Evolutionary conservation across 148 eudicot species (phyloP).

Genomic region (Pharnaceum exiguum): DNA sequence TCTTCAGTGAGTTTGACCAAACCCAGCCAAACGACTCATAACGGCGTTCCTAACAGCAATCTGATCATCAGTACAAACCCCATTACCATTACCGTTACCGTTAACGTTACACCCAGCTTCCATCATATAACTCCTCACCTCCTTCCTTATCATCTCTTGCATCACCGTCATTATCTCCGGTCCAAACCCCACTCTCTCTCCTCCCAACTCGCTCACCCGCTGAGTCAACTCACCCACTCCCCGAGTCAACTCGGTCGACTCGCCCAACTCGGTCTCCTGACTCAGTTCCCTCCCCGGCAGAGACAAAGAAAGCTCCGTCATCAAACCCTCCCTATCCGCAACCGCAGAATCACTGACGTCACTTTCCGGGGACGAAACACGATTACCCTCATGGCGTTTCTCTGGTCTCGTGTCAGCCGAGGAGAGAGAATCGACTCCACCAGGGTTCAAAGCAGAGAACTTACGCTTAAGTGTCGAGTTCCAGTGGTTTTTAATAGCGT

Average conservation of each 20-base stretch:
- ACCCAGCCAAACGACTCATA: constrained; percentile 22
- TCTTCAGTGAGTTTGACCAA: constrained; percentile 1
- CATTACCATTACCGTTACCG: too few species aligned
- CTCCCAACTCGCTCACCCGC: not conserved
- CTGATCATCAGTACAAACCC: not conserved
- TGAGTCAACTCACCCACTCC: not conserved
- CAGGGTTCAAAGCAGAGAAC: constrained; percentile 7
- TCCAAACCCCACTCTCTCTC: constrained; percentile 29
- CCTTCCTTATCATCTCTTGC: constrained; percentile 57
- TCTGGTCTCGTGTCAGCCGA: constrained; percentile 21
- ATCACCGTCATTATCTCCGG: constrained; percentile 41
- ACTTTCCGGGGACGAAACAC: constrained; percentile 13
- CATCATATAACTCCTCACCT: constrained; percentile 45
- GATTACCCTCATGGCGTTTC: constrained; percentile 21
- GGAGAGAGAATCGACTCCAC: constrained; percentile 8
- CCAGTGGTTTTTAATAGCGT: constrained; percentile 79
- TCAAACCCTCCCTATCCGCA: constrained; percentile 10
- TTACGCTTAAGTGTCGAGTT: constrained; percentile 64
- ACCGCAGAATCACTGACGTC: constrained; percentile 37
- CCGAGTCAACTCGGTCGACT: not conserved
- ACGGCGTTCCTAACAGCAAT: constrained; percentile 19
- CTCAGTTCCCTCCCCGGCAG: constrained; percentile 19
- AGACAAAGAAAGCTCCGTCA: constrained; percentile 40
- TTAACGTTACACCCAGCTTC: constrained; percentile 21
- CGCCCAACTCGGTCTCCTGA: not conserved